A percentile compares a stretch with the other conserved stretches of the same genome.
Conservation (phyloP, 192 early-diverging fungal species). For the Coemansia sp. region DNA sequence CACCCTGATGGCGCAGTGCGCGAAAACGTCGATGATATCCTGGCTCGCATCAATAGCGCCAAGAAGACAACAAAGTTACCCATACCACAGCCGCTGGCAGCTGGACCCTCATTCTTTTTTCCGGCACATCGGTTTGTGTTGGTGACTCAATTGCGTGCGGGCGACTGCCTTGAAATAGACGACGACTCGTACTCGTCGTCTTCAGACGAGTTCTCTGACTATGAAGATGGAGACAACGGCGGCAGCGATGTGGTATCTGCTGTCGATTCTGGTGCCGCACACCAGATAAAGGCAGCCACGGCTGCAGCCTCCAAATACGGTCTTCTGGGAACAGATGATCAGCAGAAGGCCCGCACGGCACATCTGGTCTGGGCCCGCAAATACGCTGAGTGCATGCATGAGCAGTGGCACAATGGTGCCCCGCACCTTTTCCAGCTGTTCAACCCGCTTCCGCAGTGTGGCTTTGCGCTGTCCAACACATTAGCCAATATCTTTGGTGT, state of each 20-base stretch:
- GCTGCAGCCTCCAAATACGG: conserved; percentile 11
- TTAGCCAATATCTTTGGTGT: conserved; percentile 22
- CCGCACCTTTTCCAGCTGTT: conserved; percentile 47
- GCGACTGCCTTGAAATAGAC: conserved; percentile 9
- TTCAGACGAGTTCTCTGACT: conserved; percentile 41
- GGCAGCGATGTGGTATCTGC: background rate
- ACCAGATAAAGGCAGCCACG: conserved; percentile 2
- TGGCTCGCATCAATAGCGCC: conserved; percentile 32
- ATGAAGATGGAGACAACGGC: conserved; percentile 13
- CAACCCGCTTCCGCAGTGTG: conserved; percentile 39
- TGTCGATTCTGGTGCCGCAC: background rate
- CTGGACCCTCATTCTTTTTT: conserved; percentile 43
- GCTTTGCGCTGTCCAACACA: conserved; percentile 27
- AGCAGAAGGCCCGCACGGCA: conserved; percentile 14
- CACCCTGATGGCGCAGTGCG: conserved; percentile 34
- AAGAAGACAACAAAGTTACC: conserved; percentile 43
- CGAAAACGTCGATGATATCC: conserved; percentile 23
- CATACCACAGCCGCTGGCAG: conserved; percentile 23
- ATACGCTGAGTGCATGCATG: conserved; percentile 18
- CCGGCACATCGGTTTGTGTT: conserved; percentile 27
- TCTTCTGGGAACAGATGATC: conserved; percentile 12
- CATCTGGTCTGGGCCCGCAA: conserved; percentile 26
- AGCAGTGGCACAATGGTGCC: conserved; percentile 36
- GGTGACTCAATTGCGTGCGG: conserved; percentile 9
- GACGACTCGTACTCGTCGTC: conserved; percentile 39